Evolutionary conservation across 371 early-diverging fungal species (phyloP).

Genomic region (Mucor sp.): DNA sequence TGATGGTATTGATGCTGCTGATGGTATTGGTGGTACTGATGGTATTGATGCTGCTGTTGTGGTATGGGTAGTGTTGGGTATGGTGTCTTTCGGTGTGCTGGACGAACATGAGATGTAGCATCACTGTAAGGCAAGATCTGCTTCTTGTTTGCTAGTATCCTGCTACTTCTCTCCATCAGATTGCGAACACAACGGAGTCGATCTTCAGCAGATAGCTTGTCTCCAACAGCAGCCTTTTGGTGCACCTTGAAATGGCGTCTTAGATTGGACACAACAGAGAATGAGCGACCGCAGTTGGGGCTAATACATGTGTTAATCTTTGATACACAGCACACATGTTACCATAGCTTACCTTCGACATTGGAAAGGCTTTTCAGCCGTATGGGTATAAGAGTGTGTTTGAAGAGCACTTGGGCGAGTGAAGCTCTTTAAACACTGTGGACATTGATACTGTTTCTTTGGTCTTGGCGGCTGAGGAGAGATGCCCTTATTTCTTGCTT

Average conservation of each 20-base stretch:
- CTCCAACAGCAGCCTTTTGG: slow-evolving; percentile 5
- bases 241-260: slow-evolving; percentile 58
- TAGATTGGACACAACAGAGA: slow-evolving; percentile 74
- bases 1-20: neutral
- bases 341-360: slow-evolving; percentile 36
- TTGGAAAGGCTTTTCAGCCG: slow-evolving; percentile 76
- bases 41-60: neutral
- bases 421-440: slow-evolving; percentile 68
- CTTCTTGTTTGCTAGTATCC: neutral
- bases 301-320: slow-evolving; percentile 6
- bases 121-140: neutral
- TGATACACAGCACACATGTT: neutral
- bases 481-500: neutral
- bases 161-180: slow-evolving; percentile 6
- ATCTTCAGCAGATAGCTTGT: slow-evolving; percentile 21
- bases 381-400: slow-evolving; percentile 79
- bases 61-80: neutral
- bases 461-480: neutral
- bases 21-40: neutral
- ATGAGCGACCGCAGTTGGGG: slow-evolving; percentile 61
- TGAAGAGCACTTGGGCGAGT: slow-evolving; percentile 74
- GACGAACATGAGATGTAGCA: neutral
- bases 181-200: slow-evolving; percentile 17
- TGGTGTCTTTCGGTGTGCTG: neutral
- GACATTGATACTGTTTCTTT: slow-evolving; percentile 44